Percentiles rank a stretch among this genome's conserved stretches.
phyloP scores from a whole-genome alignment of 768 basidiomycete species.

The Suillus placidus region DNA sequence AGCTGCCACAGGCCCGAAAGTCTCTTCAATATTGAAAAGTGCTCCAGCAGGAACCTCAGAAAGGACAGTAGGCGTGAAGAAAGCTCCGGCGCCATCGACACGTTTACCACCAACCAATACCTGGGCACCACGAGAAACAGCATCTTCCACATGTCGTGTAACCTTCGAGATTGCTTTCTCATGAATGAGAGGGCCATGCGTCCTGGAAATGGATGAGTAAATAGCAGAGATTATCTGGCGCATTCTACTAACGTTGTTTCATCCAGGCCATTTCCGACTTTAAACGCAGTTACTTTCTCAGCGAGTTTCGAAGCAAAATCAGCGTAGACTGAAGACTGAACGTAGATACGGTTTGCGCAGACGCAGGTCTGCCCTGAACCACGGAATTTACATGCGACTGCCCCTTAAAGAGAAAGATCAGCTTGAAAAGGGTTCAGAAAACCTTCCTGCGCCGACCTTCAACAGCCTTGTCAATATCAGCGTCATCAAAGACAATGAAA shows the following conservation, averaged over 20 bases:
- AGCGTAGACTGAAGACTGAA: slow-evolving; percentile 89
- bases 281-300: slow-evolving; percentile 80
- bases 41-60: slow-evolving; percentile 77
- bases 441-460: slow-evolving; percentile 50
- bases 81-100: slow-evolving; percentile 57
- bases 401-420: slow-evolving; percentile 44
- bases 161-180: slow-evolving; percentile 85
- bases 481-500: slow-evolving; percentile 97
- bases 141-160: slow-evolving; percentile 83
- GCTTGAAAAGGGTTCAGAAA: slow-evolving; percentile 11
- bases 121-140: slow-evolving; percentile 81
- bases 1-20: slow-evolving; percentile 91
- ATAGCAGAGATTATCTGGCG: not conserved
- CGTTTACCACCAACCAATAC: slow-evolving; percentile 87
- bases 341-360: slow-evolving; percentile 90
- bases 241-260: slow-evolving; percentile 59
- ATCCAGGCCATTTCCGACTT: slow-evolving; percentile 87
- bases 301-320: slow-evolving; percentile 89
- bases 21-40: slow-evolving; percentile 79
- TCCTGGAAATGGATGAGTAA: slow-evolving; percentile 47
- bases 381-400: slow-evolving; percentile 80
- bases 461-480: slow-evolving; percentile 90
- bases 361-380: slow-evolving; percentile 82
- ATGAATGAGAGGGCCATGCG: slow-evolving; percentile 96
- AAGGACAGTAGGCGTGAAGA: slow-evolving; percentile 89